Conservation (phyloP, 108 stramenopile genomes). For the Aurantiochytrium sp. region DNA sequence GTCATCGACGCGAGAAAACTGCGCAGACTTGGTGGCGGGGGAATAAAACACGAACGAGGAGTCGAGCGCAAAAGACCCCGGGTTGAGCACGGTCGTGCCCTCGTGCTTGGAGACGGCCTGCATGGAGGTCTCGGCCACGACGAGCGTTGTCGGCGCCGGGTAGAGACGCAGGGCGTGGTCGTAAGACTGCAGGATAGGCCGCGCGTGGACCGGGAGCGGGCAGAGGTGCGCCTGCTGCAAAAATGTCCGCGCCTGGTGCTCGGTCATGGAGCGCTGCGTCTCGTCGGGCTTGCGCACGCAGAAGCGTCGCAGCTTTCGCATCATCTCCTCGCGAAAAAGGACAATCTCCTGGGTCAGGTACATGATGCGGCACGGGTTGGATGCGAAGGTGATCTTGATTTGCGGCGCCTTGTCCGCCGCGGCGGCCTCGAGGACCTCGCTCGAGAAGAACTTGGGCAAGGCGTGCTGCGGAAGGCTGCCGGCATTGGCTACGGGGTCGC, state of each 20-base stretch:
- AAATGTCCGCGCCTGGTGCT: conserved; percentile 72
- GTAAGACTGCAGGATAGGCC: conserved; percentile 82
- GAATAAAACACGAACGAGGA: background rate
- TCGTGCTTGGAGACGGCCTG: background rate
- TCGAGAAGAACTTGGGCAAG: conserved; percentile 60
- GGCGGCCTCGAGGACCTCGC: conserved; percentile 36
- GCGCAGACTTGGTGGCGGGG: background rate
- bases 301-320: conserved; percentile 70
- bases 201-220: conserved; percentile 63
- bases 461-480: conserved; percentile 63
- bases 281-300: conserved; percentile 59
- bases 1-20: background rate
- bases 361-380: conserved; percentile 79
- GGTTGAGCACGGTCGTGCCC: background rate
- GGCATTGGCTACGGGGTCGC: conserved; percentile 57
- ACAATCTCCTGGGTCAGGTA: conserved; percentile 81
- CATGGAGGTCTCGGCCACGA: conserved; percentile 55
- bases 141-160: conserved; percentile 78
- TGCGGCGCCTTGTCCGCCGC: no score
- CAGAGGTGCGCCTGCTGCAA: conserved; percentile 84
- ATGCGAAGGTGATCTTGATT: no score
- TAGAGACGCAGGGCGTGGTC: conserved; percentile 83
- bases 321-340: conserved; percentile 78
- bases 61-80: background rate
- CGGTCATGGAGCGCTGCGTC: conserved; percentile 35